Conservation (phyloP, 106 monocot species). For the Platanthera zijinensis region DNA sequence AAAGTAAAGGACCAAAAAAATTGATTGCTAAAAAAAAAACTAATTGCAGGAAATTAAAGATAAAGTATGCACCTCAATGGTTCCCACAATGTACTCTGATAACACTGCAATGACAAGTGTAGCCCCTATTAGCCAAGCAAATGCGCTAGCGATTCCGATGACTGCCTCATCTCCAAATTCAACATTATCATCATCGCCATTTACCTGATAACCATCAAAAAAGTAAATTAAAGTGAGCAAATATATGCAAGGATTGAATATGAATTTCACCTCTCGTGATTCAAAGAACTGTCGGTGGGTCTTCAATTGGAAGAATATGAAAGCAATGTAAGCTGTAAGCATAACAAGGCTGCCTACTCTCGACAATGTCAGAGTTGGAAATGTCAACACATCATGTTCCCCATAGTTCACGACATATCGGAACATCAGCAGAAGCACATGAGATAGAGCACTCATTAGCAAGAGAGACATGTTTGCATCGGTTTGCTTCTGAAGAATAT, state of each 20-base stretch:
- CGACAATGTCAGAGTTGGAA: conserved; percentile 19
- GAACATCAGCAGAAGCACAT: conserved; percentile 27
- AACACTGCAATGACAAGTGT: conserved; percentile 40
- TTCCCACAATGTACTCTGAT: conserved; percentile 45
- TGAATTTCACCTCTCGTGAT: conserved; percentile 15
- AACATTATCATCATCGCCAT: background rate
- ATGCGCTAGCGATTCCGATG: conserved; percentile 41
- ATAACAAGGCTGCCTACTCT: conserved; percentile 37
- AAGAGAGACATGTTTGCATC: conserved; percentile 35
- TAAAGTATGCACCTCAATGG: conserved; percentile 40
- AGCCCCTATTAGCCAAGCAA: conserved; percentile 44
- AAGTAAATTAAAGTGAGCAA: background rate
- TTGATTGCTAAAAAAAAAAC: too few species aligned
- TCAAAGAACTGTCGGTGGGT: conserved; percentile 45
- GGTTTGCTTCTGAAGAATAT: conserved; percentile 35
- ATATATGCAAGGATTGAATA: background rate
- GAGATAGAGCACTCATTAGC: conserved; percentile 34
- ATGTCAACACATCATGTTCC: too few species aligned
- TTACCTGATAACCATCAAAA: background rate
- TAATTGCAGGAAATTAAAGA: too few species aligned
- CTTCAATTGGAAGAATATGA: conserved; percentile 52
- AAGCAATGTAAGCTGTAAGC: conserved; percentile 39
- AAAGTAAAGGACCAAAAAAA: too few species aligned
- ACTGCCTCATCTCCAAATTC: conserved; percentile 7
- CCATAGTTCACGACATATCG: conserved; percentile 1